phyloP scores from a whole-genome alignment of 2,329 filamentous ascomycete species.

The Aspergillus spinulosporus region DNA sequence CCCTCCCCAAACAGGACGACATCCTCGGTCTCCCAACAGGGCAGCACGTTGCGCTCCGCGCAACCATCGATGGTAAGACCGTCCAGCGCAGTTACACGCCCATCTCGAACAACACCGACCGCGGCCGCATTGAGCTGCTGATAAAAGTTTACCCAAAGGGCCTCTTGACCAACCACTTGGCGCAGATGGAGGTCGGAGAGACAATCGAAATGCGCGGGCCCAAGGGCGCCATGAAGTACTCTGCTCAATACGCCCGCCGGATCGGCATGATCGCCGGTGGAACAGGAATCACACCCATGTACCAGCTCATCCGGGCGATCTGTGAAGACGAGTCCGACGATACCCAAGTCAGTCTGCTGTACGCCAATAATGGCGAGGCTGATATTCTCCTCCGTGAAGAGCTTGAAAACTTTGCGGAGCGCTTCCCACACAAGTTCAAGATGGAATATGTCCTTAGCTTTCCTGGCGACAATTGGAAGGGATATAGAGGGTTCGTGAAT shows the following conservation, averaged over 20 bases:
- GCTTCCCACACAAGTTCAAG: constrained; percentile 56
- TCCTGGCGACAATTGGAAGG: constrained; percentile 52
- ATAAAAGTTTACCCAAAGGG: constrained; percentile 41
- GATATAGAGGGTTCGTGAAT: constrained; percentile 54
- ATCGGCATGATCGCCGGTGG: constrained; percentile 36
- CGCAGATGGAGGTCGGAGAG: constrained; percentile 32
- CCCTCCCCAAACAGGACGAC: constrained; percentile 47
- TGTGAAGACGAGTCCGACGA: constrained; percentile 52
- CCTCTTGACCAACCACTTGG: constrained; percentile 33
- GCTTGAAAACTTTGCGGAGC: constrained; percentile 55
- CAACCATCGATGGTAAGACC: constrained; percentile 47
- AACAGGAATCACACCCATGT: constrained; percentile 52
- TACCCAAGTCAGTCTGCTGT: constrained; percentile 53
- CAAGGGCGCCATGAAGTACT: constrained; percentile 36
- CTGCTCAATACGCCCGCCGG: constrained; percentile 27
- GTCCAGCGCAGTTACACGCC: constrained; percentile 58
- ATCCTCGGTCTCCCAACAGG: constrained; percentile 58
- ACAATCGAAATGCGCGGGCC: constrained; percentile 38
- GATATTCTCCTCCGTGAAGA: constrained; percentile 61
- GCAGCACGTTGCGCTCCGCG: constrained; percentile 57
- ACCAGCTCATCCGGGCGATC: constrained; percentile 57
- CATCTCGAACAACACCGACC: constrained; percentile 36
- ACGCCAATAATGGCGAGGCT: constrained; percentile 59
- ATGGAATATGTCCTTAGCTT: constrained; percentile 58
- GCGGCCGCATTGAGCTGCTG: constrained; percentile 35